phyloP scores from a whole-genome alignment of 306 rosid genomes.

The Lathyrus sativus region DNA sequence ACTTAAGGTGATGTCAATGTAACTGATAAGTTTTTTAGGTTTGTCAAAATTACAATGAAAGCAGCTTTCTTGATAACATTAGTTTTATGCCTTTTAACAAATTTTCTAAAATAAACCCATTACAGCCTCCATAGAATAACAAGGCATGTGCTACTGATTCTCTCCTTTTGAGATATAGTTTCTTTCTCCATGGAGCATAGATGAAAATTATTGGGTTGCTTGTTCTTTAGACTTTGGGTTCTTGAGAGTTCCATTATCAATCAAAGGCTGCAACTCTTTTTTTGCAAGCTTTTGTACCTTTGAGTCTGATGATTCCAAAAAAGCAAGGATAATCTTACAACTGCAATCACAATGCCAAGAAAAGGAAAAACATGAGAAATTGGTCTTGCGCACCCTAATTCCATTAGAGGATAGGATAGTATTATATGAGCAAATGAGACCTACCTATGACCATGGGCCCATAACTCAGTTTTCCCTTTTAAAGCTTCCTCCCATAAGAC shows the following conservation, averaged over 20 bases:
- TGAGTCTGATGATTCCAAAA: constrained; percentile 68
- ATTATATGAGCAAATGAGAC: too few relatives aligned
- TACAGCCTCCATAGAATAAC: not conserved
- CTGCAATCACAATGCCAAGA: constrained; percentile 54
- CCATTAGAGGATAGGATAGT: not conserved
- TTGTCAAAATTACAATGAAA: constrained; percentile 31
- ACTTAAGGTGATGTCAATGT: constrained; percentile 4
- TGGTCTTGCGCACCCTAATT: not conserved
- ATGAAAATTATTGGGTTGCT: constrained; percentile 30
- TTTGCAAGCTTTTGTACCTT: constrained; percentile 53
- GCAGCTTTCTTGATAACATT: constrained; percentile 33
- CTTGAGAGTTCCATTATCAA: constrained; percentile 64
- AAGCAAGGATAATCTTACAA: constrained; percentile 78
- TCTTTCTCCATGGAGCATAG: constrained; percentile 29
- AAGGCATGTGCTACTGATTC: constrained; percentile 8
- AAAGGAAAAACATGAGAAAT: constrained; percentile 28
- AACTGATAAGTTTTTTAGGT: constrained; percentile 6
- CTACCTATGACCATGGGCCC: too few relatives aligned
- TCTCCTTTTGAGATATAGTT: constrained; percentile 1
- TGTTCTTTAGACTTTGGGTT: constrained; percentile 39
- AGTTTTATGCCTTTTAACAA: constrained; percentile 34
- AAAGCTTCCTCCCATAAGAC: too few relatives aligned
- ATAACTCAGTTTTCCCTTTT: too few relatives aligned
- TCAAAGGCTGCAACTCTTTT: constrained; percentile 70
- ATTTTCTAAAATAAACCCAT: constrained; percentile 3